Evolutionary conservation across 106 monocot species (phyloP), one percentile per base, ranked within the genome.

Genomic region (Phalaenopsis equestris): DNA sequence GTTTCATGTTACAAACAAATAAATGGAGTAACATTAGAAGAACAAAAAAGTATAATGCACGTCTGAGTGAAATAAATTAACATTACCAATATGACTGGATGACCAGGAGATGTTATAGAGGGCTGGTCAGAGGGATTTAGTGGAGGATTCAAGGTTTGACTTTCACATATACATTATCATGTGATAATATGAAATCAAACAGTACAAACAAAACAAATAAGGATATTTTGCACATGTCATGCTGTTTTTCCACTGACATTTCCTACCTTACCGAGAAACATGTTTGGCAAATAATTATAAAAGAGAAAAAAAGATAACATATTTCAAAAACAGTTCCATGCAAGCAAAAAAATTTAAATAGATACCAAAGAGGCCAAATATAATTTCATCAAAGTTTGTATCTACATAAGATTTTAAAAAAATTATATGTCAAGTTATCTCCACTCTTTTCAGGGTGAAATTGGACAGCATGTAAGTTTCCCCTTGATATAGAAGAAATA

Each of bases 391-490:
- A 61, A 18, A 4, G 1, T 21, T 10, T 64, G 39, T 37, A 70
- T 39, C 9, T 70, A 74, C 16, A 18, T 45, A 18, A 74, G 42
- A 74, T 42, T 19, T 43, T 18, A 72, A 74, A 17, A 73, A 30
- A 30, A 43, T 76, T 3, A 10, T 30, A 49, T 30, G 55, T 70
- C 30, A 75, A 64, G 12, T 72, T 88, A 94, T 94, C 97, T 98
- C 94, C 97, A 89, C 97, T 98, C 61, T 98, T 97, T 84, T 98
- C 97, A 77, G 97, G 94, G 79, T 98, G 97, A 84, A 98, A 98
- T 76, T 98, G 97, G 57, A 94, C 97, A 23, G 94, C 97, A 83
- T 98, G 87, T 58, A 94, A 79, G 57, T 98, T 98, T 75, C 97
- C 97, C 83, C 84, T 98, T 79, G 87, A 83, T 67, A 98, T 84